These are phyloP conservation scores for Mortierella sp. DNA, from an alignment of 371 early-diverging fungal species.

Conservation along the genomic window DNA sequence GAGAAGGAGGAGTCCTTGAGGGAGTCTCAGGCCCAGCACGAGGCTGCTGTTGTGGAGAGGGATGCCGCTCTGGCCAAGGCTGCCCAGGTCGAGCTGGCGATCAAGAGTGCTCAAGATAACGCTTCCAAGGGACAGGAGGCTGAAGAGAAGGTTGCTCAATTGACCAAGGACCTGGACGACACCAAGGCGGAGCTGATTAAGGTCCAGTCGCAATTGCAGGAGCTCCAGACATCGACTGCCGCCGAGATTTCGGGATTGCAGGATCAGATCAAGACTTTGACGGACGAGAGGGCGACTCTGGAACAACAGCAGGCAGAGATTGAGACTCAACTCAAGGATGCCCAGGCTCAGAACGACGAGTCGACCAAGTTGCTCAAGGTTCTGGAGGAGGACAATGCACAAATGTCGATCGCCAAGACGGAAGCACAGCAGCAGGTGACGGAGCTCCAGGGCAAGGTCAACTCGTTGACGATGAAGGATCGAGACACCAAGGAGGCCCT, in stretches of 20 bases:
- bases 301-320: conserved; percentile 56
- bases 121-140: conserved; percentile 18
- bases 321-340: conserved; percentile 30
- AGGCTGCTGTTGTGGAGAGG: conserved; percentile 29
- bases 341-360: conserved; percentile 41
- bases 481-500: conserved; percentile 68
- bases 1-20: conserved; percentile 28
- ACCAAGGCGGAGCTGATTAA: conserved; percentile 22
- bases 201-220: conserved; percentile 46
- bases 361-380: conserved; percentile 46
- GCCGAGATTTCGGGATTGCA: conserved; percentile 45
- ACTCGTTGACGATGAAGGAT: conserved; percentile 55
- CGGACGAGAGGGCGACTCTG: conserved; percentile 57
- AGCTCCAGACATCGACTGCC: conserved; percentile 22
- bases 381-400: conserved; percentile 38
- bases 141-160: conserved; percentile 19
- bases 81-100: conserved; percentile 6
- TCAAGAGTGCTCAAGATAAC: conserved; percentile 24
- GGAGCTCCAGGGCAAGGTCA: conserved; percentile 59
- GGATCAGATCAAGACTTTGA: conserved; percentile 33
- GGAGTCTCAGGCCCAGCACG: conserved; percentile 47
- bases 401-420: conserved; percentile 46
- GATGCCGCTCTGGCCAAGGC: conserved; percentile 28
- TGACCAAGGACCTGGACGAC: conserved; percentile 39
- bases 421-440: conserved; percentile 58